Evolutionary conservation across 202 grass and related monocot genomes (phyloP).

Genomic region (Digitaria exilis): DNA sequence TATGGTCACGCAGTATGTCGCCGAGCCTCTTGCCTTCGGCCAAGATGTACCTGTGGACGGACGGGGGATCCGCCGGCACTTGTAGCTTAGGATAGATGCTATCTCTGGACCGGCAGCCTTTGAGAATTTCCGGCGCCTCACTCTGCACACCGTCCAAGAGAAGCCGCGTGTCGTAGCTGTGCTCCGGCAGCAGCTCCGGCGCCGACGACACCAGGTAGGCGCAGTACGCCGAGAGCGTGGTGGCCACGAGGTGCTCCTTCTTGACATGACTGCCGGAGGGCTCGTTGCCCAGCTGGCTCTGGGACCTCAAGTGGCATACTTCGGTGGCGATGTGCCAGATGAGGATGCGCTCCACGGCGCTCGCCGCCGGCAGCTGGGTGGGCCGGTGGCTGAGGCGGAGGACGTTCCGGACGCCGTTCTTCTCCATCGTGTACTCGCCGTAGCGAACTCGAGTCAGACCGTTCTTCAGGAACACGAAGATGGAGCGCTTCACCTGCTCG

Average conservation of each 20-base stretch:
- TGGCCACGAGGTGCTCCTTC: not conserved
- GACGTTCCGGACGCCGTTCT: not conserved
- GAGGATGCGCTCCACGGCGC: not conserved
- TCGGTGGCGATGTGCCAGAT: not conserved
- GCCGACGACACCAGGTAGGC: not conserved
- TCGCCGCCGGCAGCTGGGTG: not conserved
- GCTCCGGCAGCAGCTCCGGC: not conserved
- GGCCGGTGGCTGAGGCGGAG: not conserved
- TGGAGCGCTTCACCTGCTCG: not conserved
- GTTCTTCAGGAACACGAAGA: not conserved
- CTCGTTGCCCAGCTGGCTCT: not conserved
- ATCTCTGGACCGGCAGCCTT: not conserved
- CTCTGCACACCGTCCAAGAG: not conserved
- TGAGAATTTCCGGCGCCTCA: not conserved
- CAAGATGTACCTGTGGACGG: not conserved
- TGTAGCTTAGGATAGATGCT: not conserved
- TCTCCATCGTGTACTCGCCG: not conserved
- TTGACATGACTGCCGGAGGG: not conserved
- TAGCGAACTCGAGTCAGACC: not conserved
- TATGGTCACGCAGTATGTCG: not conserved
- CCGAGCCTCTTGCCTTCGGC: not conserved
- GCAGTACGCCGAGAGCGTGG: not conserved
- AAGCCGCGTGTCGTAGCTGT: not conserved
- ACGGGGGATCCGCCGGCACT: not conserved
- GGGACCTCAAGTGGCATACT: not conserved